Conservation (phyloP, 2,329 filamentous ascomycete species). For the Penicillium polonicum region DNA sequence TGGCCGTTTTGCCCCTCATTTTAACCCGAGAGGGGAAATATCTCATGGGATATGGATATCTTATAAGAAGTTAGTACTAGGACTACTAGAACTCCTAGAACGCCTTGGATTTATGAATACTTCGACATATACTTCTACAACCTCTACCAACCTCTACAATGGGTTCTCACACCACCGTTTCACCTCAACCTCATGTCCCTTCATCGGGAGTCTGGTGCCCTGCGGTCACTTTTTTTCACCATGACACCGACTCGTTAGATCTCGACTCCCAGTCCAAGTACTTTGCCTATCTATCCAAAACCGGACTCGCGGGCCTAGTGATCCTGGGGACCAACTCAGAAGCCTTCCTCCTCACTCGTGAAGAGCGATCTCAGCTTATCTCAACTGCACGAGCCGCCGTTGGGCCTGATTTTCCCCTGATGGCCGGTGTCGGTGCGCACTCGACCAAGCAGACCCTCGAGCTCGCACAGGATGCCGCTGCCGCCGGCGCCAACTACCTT, state of each 20-base stretch:
- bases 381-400: slow-evolving; percentile 55
- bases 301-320: slow-evolving; percentile 53
- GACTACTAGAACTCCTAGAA: neutral
- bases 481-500: slow-evolving; percentile 61
- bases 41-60: neutral
- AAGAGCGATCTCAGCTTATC: slow-evolving; percentile 59
- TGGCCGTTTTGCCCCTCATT: slow-evolving; percentile 10
- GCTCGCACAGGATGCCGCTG: slow-evolving; percentile 57
- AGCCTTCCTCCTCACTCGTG: slow-evolving; percentile 58
- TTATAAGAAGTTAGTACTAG: neutral
- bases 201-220: slow-evolving; percentile 51
- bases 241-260: slow-evolving; percentile 50
- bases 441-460: slow-evolving; percentile 64
- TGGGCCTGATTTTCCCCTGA: slow-evolving; percentile 56
- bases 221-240: slow-evolving; percentile 57
- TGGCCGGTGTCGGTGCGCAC: slow-evolving; percentile 64
- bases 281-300: slow-evolving; percentile 52
- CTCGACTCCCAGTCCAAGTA: slow-evolving; percentile 51
- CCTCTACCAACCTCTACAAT: slow-evolving; percentile 4
- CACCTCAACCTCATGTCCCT: slow-evolving; percentile 20
- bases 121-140: neutral
- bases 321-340: slow-evolving; percentile 58
- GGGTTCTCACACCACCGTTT: slow-evolving; percentile 14
- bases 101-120: no score
- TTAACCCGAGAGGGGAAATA: neutral